Evolutionary conservation across 108 stramenopile species (phyloP), one percentile per base, ranked within the genome.

Genomic region (Fragilariopsis cylindrus): DNA sequence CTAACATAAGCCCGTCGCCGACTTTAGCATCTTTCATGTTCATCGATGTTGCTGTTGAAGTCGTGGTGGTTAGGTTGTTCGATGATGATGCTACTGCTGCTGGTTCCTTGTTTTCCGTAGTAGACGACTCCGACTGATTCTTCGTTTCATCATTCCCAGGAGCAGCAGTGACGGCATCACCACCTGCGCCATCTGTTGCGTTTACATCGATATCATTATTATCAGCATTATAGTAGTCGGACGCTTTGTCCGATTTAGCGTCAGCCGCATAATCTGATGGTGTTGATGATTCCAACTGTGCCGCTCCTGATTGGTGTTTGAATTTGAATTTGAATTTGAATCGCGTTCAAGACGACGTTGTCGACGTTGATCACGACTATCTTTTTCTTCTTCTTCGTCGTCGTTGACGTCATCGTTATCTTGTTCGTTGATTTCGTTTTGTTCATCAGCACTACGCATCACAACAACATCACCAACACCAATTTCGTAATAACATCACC

Each of bases 391-490:
- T 6, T 47, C 65, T 13, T 9, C 46, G 3, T 54, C 60, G 12
- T 63, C 18, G 47, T 73, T 30, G 13, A 19, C 56, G 53, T 73
- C 40, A 21, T 48, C 60, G 30, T 30, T 40, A 45, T 0, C 76
- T 57, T 21, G 53, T 43, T 56, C 70, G 7, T 9, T 44, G 48
- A 15, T 15, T 12, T 55, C 54, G 6, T 70, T 47, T 69, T 50
- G 73, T 11, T 48, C 56, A 21, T 83, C 82, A 3, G 75, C 78
- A 30, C 78, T 78, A 52, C 82, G 77, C 60, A 90, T 56, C 44
- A 83, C 70, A 21, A 87, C 81, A 42, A 49, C 71, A 78, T 88
- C 87, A 55, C 90, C 90, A 30, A 74, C 60, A 47, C 80, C 69
- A 42, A 91, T 74, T 18, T 67, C 69, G 72, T 47, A 72, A 12